These are phyloP conservation scores for Davidsoniella neocaledoniae DNA, from an alignment of 2,329 filamentous ascomycete genomes.

Conservation along the genomic window DNA sequence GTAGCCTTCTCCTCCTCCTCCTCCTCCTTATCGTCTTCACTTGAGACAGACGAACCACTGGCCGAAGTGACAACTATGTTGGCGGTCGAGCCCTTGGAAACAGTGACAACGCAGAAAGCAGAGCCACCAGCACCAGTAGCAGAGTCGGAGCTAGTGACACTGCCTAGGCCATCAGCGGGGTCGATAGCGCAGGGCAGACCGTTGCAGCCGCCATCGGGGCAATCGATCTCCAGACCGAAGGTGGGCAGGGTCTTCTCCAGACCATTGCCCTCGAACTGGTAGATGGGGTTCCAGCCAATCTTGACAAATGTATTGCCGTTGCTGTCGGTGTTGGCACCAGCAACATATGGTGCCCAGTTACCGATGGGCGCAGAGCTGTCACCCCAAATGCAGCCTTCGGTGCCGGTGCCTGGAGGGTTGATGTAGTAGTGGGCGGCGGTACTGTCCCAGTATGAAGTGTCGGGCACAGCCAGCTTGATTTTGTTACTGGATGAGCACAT, in stretches of 20 bases:
- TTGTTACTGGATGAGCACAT: slow-evolving; percentile 37
- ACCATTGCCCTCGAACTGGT: slow-evolving; percentile 41
- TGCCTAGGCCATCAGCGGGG: slow-evolving; percentile 37
- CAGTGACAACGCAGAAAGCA: slow-evolving; percentile 61
- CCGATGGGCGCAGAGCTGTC: slow-evolving; percentile 43
- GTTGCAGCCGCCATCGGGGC: slow-evolving; percentile 47
- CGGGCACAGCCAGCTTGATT: slow-evolving; percentile 47
- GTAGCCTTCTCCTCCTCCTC: neutral
- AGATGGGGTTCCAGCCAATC: slow-evolving; percentile 65
- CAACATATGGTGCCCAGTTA: slow-evolving; percentile 65
- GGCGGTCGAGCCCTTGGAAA: slow-evolving; percentile 47
- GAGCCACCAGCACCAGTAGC: slow-evolving; percentile 49
- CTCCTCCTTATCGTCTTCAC: neutral
- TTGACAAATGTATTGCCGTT: slow-evolving; percentile 56
- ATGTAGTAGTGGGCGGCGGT: slow-evolving; percentile 70
- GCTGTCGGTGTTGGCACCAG: slow-evolving; percentile 52
- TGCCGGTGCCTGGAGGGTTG: slow-evolving; percentile 52
- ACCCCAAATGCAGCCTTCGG: slow-evolving; percentile 57
- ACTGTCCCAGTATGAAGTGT: slow-evolving; percentile 48
- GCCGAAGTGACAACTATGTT: slow-evolving; percentile 46
- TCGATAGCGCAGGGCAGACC: slow-evolving; percentile 61
- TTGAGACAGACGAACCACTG: slow-evolving; percentile 21
- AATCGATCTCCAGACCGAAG: slow-evolving; percentile 56
- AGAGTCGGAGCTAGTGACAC: slow-evolving; percentile 37
- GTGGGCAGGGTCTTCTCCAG: slow-evolving; percentile 41